phyloP scores from a whole-genome alignment of 2,329 filamentous ascomycete genomes.

The Hypoxylon sp. region DNA sequence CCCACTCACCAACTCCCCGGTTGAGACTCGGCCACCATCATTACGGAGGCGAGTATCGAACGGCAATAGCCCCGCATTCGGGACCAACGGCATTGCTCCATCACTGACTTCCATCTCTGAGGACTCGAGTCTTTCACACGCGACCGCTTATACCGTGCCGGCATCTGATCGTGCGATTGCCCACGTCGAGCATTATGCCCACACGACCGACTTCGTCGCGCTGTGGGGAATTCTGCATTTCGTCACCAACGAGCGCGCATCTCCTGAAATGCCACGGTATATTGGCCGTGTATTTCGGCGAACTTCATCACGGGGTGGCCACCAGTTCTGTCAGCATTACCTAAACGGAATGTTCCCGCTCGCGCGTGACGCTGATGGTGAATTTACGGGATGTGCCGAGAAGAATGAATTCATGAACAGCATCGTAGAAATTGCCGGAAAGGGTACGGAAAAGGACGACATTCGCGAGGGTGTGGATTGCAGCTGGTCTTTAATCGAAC shows the following conservation, averaged over 20 bases:
- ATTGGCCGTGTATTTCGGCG: constrained; percentile 71
- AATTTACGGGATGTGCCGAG: constrained; percentile 58
- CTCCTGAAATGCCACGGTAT: constrained; percentile 66
- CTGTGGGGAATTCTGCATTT: constrained; percentile 81
- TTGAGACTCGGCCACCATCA: constrained; percentile 40
- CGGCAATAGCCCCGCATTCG: constrained; percentile 22
- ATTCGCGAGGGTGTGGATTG: constrained; percentile 61
- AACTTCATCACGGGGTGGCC: constrained; percentile 62
- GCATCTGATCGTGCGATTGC: constrained; percentile 67
- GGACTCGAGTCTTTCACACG: constrained; percentile 21
- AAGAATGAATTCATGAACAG: constrained; percentile 72
- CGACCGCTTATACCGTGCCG: constrained; percentile 41
- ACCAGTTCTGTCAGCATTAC: constrained; percentile 72
- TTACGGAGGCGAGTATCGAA: constrained; percentile 33
- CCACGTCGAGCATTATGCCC: constrained; percentile 84
- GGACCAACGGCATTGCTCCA: constrained; percentile 44
- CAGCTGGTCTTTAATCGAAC: constrained; percentile 57
- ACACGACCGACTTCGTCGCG: constrained; percentile 78
- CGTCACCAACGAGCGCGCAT: constrained; percentile 60
- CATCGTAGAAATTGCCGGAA: constrained; percentile 59
- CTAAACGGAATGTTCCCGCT: constrained; percentile 72
- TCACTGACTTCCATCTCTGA: constrained; percentile 51
- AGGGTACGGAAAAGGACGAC: constrained; percentile 58
- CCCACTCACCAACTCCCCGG: constrained; percentile 47
- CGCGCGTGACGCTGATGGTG: constrained; percentile 55